Percentiles rank a stretch among this genome's conserved stretches.
phyloP scores from a whole-genome alignment of 2,329 filamentous ascomycete genomes.

The Paecilomyces sp. region DNA sequence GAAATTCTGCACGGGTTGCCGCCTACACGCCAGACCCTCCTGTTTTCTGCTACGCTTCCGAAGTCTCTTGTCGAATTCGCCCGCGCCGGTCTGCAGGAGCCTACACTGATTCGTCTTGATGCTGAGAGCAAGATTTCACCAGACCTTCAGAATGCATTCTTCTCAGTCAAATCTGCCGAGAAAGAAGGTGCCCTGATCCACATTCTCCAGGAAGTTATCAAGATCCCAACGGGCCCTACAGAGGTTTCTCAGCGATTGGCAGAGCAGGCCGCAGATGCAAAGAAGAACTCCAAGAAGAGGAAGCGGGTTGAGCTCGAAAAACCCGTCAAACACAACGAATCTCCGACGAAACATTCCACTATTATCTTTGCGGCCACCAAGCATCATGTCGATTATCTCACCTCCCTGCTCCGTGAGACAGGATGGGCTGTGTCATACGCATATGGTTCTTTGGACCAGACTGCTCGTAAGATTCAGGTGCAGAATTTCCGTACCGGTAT shows the following conservation, averaged over 20 bases:
- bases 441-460: slow-evolving; percentile 91
- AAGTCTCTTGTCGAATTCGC: slow-evolving; percentile 95
- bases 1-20: slow-evolving; percentile 91
- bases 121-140: slow-evolving; percentile 94
- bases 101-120: slow-evolving; percentile 81
- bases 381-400: slow-evolving; percentile 92
- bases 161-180: slow-evolving; percentile 83
- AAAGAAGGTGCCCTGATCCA: slow-evolving; percentile 90
- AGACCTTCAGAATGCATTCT: slow-evolving; percentile 92
- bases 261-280: slow-evolving; percentile 41
- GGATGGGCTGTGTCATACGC: slow-evolving; percentile 90
- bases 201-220: slow-evolving; percentile 83
- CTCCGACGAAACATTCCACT: slow-evolving; percentile 82
- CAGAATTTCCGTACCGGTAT: slow-evolving; percentile 79
- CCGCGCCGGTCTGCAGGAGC: slow-evolving; percentile 84
- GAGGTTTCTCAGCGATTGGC: slow-evolving; percentile 41
- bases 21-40: slow-evolving; percentile 72
- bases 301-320: slow-evolving; percentile 44
- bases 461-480: slow-evolving; percentile 84
- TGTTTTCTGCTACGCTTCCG: slow-evolving; percentile 93
- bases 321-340: slow-evolving; percentile 51
- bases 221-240: slow-evolving; percentile 68
- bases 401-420: slow-evolving; percentile 66
- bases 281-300: slow-evolving; percentile 34
- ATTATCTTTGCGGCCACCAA: slow-evolving; percentile 94